Conservation (phyloP, 352 stramenopile species). For the Phytophthora palmivora region DNA sequence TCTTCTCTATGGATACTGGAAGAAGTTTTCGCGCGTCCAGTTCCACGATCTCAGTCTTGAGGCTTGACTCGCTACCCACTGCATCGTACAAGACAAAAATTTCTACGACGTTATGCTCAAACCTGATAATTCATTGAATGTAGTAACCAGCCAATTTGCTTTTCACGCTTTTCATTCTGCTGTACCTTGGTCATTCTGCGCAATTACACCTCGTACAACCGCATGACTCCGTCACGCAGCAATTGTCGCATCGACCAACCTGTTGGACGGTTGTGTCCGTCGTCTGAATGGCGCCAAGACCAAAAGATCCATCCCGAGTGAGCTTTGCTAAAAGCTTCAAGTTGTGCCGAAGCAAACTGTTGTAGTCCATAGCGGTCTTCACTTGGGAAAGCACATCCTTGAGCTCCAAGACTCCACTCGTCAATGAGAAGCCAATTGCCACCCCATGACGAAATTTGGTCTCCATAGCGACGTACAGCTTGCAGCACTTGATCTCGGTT, state of each 20-base stretch:
- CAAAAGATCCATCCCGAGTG: conserved; percentile 89
- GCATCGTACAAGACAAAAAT: conserved; percentile 1
- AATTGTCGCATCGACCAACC: conserved; percentile 85
- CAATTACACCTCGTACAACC: conserved; percentile 24
- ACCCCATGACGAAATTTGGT: conserved; percentile 61
- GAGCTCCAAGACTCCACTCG: conserved; percentile 82
- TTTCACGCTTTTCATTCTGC: neutral
- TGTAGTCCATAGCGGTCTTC: conserved; percentile 54
- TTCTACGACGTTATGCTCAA: conserved; percentile 15
- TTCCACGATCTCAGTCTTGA: conserved; percentile 39
- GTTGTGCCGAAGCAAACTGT: conserved; percentile 64
- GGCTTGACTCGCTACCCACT: conserved; percentile 6
- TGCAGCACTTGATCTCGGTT: conserved; percentile 61
- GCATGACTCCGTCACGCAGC: conserved; percentile 73
- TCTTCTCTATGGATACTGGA: conserved; percentile 46
- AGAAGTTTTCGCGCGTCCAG: conserved; percentile 55
- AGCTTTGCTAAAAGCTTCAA: conserved; percentile 62
- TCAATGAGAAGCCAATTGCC: conserved; percentile 85
- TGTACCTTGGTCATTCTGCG: conserved; percentile 2
- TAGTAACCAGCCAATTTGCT: conserved; percentile 11
- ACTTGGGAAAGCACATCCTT: conserved; percentile 59
- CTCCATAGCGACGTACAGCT: conserved; percentile 61
- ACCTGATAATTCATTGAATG: conserved; percentile 4
- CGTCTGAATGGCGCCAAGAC: conserved; percentile 84
- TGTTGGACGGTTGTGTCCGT: conserved; percentile 55